Conservation (phyloP, 78 protist species). For the Paulinella micropora region DNA sequence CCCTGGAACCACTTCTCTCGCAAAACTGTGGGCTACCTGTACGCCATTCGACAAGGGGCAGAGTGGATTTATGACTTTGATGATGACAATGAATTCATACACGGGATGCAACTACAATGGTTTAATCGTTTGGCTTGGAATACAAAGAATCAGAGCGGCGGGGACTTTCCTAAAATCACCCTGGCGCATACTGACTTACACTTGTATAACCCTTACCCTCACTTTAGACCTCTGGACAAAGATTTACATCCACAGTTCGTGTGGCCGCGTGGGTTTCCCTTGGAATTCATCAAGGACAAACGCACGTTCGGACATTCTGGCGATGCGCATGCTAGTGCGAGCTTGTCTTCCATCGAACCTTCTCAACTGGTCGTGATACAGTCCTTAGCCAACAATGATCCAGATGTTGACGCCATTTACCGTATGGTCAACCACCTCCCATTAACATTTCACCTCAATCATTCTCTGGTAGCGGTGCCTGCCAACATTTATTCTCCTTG, state of each 20-base stretch:
- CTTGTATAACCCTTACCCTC: not conserved
- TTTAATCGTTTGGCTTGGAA: no score
- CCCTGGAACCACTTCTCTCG: not conserved
- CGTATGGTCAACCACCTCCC: not conserved
- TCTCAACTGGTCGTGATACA: not conserved
- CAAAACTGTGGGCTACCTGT: not conserved
- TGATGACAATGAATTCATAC: not conserved
- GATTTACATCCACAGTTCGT: no score
- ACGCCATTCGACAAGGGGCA: constrained; percentile 1
- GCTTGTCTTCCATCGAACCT: no score
- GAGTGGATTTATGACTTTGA: not conserved
- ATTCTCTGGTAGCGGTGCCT: no score
- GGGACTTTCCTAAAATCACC: no score
- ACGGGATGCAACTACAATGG: no score
- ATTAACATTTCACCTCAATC: not conserved
- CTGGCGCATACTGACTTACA: no score
- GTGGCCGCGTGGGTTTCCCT: not conserved
- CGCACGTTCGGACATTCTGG: not conserved
- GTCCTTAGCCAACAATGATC: constrained; percentile 12
- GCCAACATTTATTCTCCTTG: no score
- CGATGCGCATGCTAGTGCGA: not conserved
- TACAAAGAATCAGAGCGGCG: no score
- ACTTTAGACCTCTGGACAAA: not conserved
- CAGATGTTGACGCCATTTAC: constrained; percentile 24
- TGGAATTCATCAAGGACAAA: constrained; percentile 2